Conservation (phyloP, 305 asterid species). For the Monarda citriodora region DNA sequence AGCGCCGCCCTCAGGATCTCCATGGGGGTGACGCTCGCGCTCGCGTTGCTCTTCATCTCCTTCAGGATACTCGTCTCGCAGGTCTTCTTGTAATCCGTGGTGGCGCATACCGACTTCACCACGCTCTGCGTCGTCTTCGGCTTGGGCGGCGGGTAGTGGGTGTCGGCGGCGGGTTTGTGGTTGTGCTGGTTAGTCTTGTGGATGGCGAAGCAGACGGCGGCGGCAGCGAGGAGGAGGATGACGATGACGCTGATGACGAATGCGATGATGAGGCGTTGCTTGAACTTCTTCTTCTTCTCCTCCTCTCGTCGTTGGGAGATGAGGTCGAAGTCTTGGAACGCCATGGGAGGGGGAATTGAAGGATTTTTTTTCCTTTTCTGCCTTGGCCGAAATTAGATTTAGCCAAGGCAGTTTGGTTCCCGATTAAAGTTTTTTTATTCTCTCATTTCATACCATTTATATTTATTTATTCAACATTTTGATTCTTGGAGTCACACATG, state of each 20-base stretch:
- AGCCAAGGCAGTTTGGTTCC: constrained; percentile 67
- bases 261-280: constrained; percentile 40
- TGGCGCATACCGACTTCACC: constrained; percentile 45
- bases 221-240: constrained; percentile 49
- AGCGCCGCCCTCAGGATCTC: constrained; percentile 56
- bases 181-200: constrained; percentile 21
- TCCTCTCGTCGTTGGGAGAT: constrained; percentile 64
- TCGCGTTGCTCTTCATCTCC: constrained; percentile 35
- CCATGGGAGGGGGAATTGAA: constrained; percentile 38
- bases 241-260: constrained; percentile 29
- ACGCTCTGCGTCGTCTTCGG: constrained; percentile 26
- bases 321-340: constrained; percentile 92
- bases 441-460: background rate
- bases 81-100: constrained; percentile 59
- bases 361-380: constrained; percentile 30
- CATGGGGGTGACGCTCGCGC: constrained; percentile 27
- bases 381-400: constrained; percentile 52
- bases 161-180: constrained; percentile 1
- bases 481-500: constrained; percentile 18
- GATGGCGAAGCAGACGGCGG: constrained; percentile 40
- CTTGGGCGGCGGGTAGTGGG: constrained; percentile 12
- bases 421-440: constrained; percentile 9
- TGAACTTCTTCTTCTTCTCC: constrained; percentile 42
- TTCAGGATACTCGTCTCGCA: constrained; percentile 52
- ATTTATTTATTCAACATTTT: constrained; percentile 8